Conservation (phyloP, 2,329 filamentous ascomycete genomes). For the Fusarium praegraminearum region DNA sequence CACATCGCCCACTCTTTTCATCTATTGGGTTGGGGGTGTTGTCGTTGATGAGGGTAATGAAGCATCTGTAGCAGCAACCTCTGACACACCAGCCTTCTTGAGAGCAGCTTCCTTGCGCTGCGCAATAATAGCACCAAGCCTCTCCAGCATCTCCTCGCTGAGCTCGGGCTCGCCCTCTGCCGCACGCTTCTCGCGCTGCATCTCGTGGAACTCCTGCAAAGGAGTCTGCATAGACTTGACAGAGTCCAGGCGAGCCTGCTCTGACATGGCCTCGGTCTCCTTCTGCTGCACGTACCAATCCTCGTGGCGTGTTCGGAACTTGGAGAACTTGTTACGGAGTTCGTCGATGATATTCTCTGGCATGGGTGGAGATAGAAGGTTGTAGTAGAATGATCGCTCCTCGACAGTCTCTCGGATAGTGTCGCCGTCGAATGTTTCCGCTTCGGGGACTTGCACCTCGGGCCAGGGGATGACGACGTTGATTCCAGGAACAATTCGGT, state of each 20-base stretch:
- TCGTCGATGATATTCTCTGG: conserved; percentile 84
- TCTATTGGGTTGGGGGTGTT: conserved; percentile 39
- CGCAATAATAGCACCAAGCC: conserved; percentile 72
- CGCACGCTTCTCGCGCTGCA: conserved; percentile 63
- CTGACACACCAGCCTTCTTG: conserved; percentile 54
- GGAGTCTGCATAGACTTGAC: conserved; percentile 64
- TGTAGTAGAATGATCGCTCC: conserved; percentile 80
- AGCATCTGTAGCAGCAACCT: conserved; percentile 44
- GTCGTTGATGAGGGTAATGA: conserved; percentile 38
- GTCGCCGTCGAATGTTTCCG: conserved; percentile 71
- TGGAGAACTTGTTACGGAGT: conserved; percentile 83
- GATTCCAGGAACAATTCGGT: conserved; percentile 75
- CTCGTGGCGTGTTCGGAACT: conserved; percentile 84
- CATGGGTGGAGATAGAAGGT: conserved; percentile 81
- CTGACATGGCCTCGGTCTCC: conserved; percentile 66
- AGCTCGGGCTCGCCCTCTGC: conserved; percentile 67
- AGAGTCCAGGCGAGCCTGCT: conserved; percentile 52
- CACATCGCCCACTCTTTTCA: conserved; percentile 1
- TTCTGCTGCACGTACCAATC: conserved; percentile 76
- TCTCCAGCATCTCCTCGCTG: conserved; percentile 69
- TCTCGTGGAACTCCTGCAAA: conserved; percentile 69
- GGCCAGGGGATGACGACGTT: conserved; percentile 85
- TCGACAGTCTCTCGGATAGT: conserved; percentile 83
- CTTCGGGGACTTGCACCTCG: conserved; percentile 60
- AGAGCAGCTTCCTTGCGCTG: conserved; percentile 61